A percentile compares a stretch with the other conserved stretches of the same genome.
Conservation (phyloP, 441 rosid genomes). For the Arabidopsis lyrata region DNA sequence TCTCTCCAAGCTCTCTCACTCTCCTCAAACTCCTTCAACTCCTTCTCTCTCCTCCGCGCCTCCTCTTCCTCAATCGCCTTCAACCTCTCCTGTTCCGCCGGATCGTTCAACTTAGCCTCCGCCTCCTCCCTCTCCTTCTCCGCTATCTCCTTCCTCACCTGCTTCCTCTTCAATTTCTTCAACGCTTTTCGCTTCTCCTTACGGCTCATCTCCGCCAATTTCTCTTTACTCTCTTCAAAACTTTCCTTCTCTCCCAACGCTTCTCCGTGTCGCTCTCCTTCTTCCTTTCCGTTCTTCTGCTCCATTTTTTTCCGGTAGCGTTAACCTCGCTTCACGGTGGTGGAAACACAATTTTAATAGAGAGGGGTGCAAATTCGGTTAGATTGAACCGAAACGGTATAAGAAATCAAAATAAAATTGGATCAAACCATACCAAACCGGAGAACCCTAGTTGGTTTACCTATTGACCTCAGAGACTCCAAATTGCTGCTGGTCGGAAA, state of each 20-base stretch:
- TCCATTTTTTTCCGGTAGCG: slow-evolving; percentile 30
- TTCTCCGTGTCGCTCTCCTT: slow-evolving; percentile 23
- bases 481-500: slow-evolving; percentile 10
- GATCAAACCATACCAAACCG: slow-evolving; percentile 28
- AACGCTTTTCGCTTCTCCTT: slow-evolving; percentile 81
- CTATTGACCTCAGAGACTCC: not conserved
- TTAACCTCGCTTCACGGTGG: slow-evolving; percentile 21
- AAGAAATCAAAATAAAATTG: not conserved
- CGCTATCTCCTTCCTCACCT: slow-evolving; percentile 71
- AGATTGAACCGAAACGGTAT: slow-evolving; percentile 12
- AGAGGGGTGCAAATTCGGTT: slow-evolving; percentile 12
- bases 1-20: slow-evolving; percentile 77
- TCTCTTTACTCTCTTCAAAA: slow-evolving; percentile 58
- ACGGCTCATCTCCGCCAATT: slow-evolving; percentile 52
- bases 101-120: slow-evolving; percentile 70
- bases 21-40: slow-evolving; percentile 77
- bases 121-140: slow-evolving; percentile 70
- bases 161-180: slow-evolving; percentile 88
- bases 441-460: slow-evolving; percentile 16
- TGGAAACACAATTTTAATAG: not conserved
- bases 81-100: slow-evolving; percentile 64
- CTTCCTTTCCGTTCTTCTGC: slow-evolving; percentile 19
- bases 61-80: slow-evolving; percentile 70
- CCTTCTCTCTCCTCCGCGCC: slow-evolving; percentile 61
- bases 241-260: slow-evolving; percentile 33